A percentile compares a stretch with the other conserved stretches of the same genome.
phyloP scores from a whole-genome alignment of 2,329 filamentous ascomycete genomes.

The Rhynchosporium agropyri region DNA sequence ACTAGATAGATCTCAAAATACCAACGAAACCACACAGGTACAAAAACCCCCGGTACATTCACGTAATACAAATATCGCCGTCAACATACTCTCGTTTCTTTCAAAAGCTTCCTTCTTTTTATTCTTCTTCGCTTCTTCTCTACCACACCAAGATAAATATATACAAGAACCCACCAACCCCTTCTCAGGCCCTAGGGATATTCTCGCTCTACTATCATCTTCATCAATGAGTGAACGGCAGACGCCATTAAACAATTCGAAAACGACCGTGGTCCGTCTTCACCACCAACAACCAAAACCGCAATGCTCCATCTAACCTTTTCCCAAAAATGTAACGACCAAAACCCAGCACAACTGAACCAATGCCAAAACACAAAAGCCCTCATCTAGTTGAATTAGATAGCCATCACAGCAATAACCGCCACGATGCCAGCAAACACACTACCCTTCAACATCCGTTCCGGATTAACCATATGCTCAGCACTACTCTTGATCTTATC shows the following conservation, averaged over 20 bases:
- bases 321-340: slow-evolving; percentile 44
- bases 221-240: slow-evolving; percentile 35
- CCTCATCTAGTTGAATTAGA: slow-evolving; percentile 61
- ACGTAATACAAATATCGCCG: too few relatives aligned
- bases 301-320: slow-evolving; percentile 23
- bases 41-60: too few relatives aligned
- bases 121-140: neutral
- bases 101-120: neutral
- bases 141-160: slow-evolving; percentile 22
- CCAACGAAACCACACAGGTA: too few relatives aligned
- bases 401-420: slow-evolving; percentile 40
- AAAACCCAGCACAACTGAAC: slow-evolving; percentile 61
- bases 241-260: slow-evolving; percentile 35
- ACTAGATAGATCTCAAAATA: too few relatives aligned
- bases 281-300: slow-evolving; percentile 18
- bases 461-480: slow-evolving; percentile 33
- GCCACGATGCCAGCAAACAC: slow-evolving; percentile 41
- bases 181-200: slow-evolving; percentile 1
- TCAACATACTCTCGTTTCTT: too few relatives aligned
- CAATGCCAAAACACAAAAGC: slow-evolving; percentile 60
- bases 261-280: slow-evolving; percentile 12
- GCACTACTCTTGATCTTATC: slow-evolving; percentile 33
- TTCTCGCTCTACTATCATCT: slow-evolving; percentile 7
- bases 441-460: slow-evolving; percentile 38
- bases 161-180: slow-evolving; percentile 27